A percentile compares a stretch with the other conserved stretches of the same genome.
These are phyloP conservation scores for Daedaleopsis nitida DNA, from an alignment of 768 basidiomycete species.

Conservation along the genomic window DNA sequence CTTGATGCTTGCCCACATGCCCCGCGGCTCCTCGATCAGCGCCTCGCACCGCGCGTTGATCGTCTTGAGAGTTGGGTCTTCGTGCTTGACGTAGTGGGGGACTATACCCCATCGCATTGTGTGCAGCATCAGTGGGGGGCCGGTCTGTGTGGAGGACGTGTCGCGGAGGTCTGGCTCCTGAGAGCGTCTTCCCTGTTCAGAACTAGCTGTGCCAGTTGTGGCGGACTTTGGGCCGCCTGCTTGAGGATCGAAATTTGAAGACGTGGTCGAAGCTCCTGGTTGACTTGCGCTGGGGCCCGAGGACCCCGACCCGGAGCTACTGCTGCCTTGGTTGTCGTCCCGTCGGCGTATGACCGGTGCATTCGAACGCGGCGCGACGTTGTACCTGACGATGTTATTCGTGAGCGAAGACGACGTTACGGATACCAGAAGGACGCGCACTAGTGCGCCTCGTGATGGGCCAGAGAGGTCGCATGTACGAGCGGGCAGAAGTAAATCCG, in stretches of 20 bases:
- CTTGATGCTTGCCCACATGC: constrained; percentile 86
- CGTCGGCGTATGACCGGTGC: constrained; percentile 72
- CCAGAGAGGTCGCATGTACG: background rate
- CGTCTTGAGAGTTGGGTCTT: constrained; percentile 73
- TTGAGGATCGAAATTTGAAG: too few species aligned
- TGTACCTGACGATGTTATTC: constrained; percentile 56
- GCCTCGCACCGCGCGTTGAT: constrained; percentile 91
- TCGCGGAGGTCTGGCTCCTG: background rate
- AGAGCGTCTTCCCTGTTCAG: background rate
- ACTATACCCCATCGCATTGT: constrained; percentile 93
- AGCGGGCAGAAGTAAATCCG: background rate
- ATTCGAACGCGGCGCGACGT: constrained; percentile 80
- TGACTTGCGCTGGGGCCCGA: too few species aligned
- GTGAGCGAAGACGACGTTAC: background rate
- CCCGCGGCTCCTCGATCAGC: constrained; percentile 63
- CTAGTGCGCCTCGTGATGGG: background rate
- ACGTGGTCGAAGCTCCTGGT: too few species aligned
- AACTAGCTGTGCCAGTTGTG: too few species aligned
- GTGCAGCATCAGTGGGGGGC: constrained; percentile 54
- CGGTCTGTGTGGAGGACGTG: constrained; percentile 17
- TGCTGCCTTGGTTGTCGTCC: constrained; percentile 28
- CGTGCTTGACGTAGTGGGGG: constrained; percentile 80
- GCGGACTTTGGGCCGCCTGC: too few species aligned
- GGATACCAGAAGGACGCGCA: too few species aligned
- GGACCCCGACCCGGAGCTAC: too few species aligned